Evolutionary conservation across 116 monocot genomes (phyloP).

Genomic region (Papilionanthe hybrid): DNA sequence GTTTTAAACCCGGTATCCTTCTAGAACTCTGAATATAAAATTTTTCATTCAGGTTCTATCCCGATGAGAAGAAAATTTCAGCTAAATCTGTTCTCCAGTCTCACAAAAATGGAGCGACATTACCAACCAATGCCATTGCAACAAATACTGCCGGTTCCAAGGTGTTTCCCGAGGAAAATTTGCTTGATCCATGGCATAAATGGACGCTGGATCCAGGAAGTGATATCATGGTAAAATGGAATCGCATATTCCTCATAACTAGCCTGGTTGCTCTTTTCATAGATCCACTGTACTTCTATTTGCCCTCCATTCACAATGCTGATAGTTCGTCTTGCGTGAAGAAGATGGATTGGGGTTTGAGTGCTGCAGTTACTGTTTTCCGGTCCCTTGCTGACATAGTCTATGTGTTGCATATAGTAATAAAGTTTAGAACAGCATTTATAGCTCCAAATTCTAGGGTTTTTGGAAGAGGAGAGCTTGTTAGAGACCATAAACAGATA

Average conservation of each 20-base stretch:
- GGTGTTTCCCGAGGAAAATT: slow-evolving; percentile 39
- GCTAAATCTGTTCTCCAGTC: slow-evolving; percentile 32
- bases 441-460: slow-evolving; percentile 76
- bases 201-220: slow-evolving; percentile 79
- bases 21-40: not conserved
- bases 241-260: slow-evolving; percentile 59
- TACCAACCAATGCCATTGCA: slow-evolving; percentile 16
- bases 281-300: slow-evolving; percentile 85
- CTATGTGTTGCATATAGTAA: slow-evolving; percentile 63
- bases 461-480: slow-evolving; percentile 87
- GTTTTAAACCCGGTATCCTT: not conserved
- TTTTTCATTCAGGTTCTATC: slow-evolving; percentile 45
- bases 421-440: slow-evolving; percentile 90
- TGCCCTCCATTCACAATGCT: slow-evolving; percentile 39
- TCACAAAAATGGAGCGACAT: slow-evolving; percentile 16
- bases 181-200: slow-evolving; percentile 42
- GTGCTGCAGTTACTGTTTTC: slow-evolving; percentile 49
- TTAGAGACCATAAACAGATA: slow-evolving; percentile 73
- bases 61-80: slow-evolving; percentile 48
- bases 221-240: slow-evolving; percentile 71
- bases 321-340: slow-evolving; percentile 40
- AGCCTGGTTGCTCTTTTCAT: slow-evolving; percentile 76
- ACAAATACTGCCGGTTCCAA: slow-evolving; percentile 24
- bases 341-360: slow-evolving; percentile 48
- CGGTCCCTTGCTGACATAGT: slow-evolving; percentile 68